Evolutionary conservation across 2,329 filamentous ascomycete genomes (phyloP), one percentile per base, ranked within the genome.

Genomic region (Coleophoma crateriformis): DNA sequence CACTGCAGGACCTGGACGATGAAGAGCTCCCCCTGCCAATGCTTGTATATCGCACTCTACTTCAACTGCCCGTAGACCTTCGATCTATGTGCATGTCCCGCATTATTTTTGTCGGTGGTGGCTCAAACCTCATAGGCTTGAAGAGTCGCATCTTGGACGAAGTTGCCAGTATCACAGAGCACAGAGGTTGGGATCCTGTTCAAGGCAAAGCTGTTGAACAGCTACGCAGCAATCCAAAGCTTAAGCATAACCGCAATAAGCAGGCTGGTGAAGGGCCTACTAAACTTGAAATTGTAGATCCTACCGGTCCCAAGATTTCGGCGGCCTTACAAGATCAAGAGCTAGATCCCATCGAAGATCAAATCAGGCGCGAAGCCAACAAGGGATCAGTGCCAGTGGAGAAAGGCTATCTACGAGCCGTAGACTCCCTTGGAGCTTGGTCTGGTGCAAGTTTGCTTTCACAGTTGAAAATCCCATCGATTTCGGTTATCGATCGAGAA

Each of bases 1-100:
- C 70, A 53, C 70, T 61, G 60, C 71, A 61, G 65, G 81, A 83
- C 37, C 83, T 90, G 54, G 94, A 99, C 62, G 91, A 97, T 60
- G 78, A 99, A 58, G 92, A 97, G 56, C 77, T 88, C 15, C 84
- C 92, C 0, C 62, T 97, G 1, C 88, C 88, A 46, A 64, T 84
- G 12, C 76, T 97, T 8, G 74, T 95, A 3, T 95, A 95, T 68
- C 79, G 81, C 47, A 79, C 84, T 35, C 77, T 99, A 1, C 74
- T 95, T 1, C 76, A 81, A 7, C 74, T 96, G 1, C 88, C 90
- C 0, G 71, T 92, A 4, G 94, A 99, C 66, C 83, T 91, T 4
- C 83, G 94, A 20, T 85, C 87, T 1, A 70, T 85, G 4, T 96
- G 92, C 67, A 94, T 96, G 83, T 84, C 90, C 1, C 87, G 92